phyloP scores from a whole-genome alignment of 352 stramenopile genomes.

The Pythium biforme region DNA sequence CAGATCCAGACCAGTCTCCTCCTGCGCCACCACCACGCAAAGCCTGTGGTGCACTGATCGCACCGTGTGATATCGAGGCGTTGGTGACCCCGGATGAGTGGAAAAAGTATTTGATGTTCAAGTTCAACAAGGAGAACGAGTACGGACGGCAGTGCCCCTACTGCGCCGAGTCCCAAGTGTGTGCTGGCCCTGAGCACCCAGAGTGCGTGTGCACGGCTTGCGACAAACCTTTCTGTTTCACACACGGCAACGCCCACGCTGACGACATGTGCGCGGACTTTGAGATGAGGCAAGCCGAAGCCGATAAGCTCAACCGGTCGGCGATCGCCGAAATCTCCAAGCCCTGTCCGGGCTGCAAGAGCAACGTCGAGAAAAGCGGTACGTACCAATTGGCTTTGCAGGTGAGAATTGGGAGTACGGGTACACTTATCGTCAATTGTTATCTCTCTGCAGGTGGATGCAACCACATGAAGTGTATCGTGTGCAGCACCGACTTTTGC shows the following conservation, averaged over 20 bases:
- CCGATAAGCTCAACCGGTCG: slow-evolving; percentile 83
- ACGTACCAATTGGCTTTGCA: neutral
- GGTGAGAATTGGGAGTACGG: no score
- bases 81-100: slow-evolving; percentile 50
- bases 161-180: slow-evolving; percentile 61
- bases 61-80: slow-evolving; percentile 41
- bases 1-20: neutral
- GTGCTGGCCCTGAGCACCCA: slow-evolving; percentile 42
- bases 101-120: slow-evolving; percentile 85
- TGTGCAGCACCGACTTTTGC: slow-evolving; percentile 88
- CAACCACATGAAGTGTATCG: slow-evolving; percentile 92
- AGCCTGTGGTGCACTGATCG: slow-evolving; percentile 45
- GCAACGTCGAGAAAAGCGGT: slow-evolving; percentile 83
- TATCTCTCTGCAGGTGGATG: slow-evolving; percentile 54
- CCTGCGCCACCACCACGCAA: neutral
- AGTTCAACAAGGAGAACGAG: slow-evolving; percentile 86
- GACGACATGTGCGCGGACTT: slow-evolving; percentile 74
- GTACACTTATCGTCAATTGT: no score
- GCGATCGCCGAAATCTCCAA: slow-evolving; percentile 84
- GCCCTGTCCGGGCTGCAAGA: slow-evolving; percentile 86
- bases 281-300: slow-evolving; percentile 72
- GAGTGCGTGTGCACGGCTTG: slow-evolving; percentile 47
- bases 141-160: slow-evolving; percentile 62
- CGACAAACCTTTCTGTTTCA: slow-evolving; percentile 80
- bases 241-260: slow-evolving; percentile 83